These are phyloP conservation scores for Leishmania lainsoni DNA, from an alignment of 208 protist species.

Conservation along the genomic window DNA sequence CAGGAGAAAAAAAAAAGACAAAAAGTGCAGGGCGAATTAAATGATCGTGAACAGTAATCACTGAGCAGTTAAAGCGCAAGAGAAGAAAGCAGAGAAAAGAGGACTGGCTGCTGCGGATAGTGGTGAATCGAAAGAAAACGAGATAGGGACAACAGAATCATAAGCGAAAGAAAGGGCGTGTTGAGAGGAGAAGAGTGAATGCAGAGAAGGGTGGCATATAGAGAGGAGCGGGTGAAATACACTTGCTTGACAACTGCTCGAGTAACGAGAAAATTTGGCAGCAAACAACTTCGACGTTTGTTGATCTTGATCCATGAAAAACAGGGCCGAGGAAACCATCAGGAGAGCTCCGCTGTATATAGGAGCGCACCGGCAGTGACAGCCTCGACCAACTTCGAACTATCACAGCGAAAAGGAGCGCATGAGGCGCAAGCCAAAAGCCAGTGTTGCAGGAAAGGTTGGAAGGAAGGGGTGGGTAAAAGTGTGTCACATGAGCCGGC, in stretches of 20 bases:
- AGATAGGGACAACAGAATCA: not conserved
- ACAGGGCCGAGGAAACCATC: not conserved
- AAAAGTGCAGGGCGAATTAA: not conserved
- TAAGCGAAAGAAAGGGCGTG: not conserved
- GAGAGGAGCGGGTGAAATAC: not conserved
- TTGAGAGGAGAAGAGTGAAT: not conserved
- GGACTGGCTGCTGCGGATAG: not conserved
- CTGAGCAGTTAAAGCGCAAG: not conserved
- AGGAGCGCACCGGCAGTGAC: not conserved
- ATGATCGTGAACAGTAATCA: constrained; percentile 6
- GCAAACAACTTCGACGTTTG: not conserved
- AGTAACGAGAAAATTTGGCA: not conserved
- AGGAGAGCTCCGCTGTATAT: not conserved
- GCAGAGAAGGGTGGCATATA: not conserved
- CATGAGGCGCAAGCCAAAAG: not conserved
- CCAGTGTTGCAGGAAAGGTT: not conserved
- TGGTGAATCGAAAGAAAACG: not conserved
- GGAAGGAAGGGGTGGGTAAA: not conserved
- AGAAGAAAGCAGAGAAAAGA: not conserved
- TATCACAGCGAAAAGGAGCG: not conserved
- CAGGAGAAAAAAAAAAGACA: not conserved
- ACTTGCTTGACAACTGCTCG: not conserved
- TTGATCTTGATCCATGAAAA: not conserved
- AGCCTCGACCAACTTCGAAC: not conserved
- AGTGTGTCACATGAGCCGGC: not conserved